A percentile compares a stretch with the other conserved stretches of the same genome.
Conservation (phyloP, 179 eudicot genomes). For the Patellifolia procumbens region DNA sequence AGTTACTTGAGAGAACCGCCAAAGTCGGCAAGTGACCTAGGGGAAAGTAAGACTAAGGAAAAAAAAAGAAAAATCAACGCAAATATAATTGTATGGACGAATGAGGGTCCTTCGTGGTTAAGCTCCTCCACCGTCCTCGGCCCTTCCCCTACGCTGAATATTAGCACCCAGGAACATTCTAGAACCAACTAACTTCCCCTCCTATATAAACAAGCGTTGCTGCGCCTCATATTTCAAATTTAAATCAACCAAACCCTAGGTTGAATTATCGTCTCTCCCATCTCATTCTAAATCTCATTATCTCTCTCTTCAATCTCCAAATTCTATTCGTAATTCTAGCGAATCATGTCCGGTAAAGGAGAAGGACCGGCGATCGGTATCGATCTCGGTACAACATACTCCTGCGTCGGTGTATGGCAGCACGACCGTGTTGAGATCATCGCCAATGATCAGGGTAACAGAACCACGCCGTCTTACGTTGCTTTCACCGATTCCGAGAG, state of each 20-base stretch:
- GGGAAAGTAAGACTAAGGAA: background rate
- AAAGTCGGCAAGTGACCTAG: background rate
- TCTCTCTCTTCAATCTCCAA: background rate
- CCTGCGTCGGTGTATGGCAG: slow-evolving; percentile 18
- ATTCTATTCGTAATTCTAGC: background rate
- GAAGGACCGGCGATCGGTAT: slow-evolving; percentile 24
- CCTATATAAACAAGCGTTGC: background rate
- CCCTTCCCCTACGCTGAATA: too few species aligned
- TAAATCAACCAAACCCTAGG: background rate
- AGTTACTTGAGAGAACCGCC: background rate
- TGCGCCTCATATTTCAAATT: background rate
- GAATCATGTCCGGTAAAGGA: slow-evolving; percentile 16
- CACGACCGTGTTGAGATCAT: slow-evolving; percentile 26
- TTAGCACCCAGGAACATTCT: background rate
- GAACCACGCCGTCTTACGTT: slow-evolving; percentile 24
- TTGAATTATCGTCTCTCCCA: background rate
- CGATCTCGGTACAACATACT: slow-evolving; percentile 21
- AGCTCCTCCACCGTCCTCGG: slow-evolving; percentile 1
- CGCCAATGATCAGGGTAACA: slow-evolving; percentile 24
- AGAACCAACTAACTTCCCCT: background rate
- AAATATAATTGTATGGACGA: background rate
- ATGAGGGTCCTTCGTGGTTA: background rate
- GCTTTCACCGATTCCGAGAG: slow-evolving; percentile 22
- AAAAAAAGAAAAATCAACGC: background rate
- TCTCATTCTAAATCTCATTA: background rate